A percentile compares a stretch with the other conserved stretches of the same genome.
Evolutionary conservation across 2,329 filamentous ascomycete genomes (phyloP).

Genomic region (Fusarium sp.): DNA sequence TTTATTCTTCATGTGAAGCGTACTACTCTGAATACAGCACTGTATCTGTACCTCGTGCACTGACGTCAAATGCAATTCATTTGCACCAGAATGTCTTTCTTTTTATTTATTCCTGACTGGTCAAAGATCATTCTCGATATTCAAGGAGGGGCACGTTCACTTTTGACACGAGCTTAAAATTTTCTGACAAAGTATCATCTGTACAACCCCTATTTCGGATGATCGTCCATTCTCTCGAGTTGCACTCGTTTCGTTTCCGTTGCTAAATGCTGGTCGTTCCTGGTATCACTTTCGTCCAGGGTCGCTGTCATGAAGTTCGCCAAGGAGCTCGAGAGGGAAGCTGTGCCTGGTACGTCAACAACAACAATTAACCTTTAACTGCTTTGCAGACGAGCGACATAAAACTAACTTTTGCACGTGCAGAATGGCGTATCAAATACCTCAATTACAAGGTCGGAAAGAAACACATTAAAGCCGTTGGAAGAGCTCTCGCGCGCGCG

Average conservation of each 20-base stretch:
- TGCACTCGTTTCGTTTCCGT: constrained; percentile 12
- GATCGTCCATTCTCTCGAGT: neutral
- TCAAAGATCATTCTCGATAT: constrained; percentile 15
- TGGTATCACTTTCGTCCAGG: constrained; percentile 20
- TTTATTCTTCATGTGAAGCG: constrained; percentile 7
- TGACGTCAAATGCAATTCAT: constrained; percentile 39
- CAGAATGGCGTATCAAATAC: constrained; percentile 93
- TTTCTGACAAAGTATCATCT: neutral
- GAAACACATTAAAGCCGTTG: constrained; percentile 89
- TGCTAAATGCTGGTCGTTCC: constrained; percentile 29
- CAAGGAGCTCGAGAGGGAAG: constrained; percentile 85
- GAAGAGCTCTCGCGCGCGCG: constrained; percentile 75
- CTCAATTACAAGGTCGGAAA: constrained; percentile 96
- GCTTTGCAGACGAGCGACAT: neutral
- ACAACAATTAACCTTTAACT: constrained; percentile 7
- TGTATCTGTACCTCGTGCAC: constrained; percentile 19
- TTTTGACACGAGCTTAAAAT: constrained; percentile 10
- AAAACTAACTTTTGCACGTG: constrained; percentile 17
- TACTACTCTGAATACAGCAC: no score
- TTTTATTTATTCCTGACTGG: constrained; percentile 7
- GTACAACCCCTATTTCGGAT: neutral
- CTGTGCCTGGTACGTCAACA: constrained; percentile 76
- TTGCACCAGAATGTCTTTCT: neutral
- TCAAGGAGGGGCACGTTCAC: constrained; percentile 36
- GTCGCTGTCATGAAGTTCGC: constrained; percentile 70